These are phyloP conservation scores for Zoysia japonica DNA, from an alignment of 176 grass and related monocot species.

Conservation along the genomic window DNA sequence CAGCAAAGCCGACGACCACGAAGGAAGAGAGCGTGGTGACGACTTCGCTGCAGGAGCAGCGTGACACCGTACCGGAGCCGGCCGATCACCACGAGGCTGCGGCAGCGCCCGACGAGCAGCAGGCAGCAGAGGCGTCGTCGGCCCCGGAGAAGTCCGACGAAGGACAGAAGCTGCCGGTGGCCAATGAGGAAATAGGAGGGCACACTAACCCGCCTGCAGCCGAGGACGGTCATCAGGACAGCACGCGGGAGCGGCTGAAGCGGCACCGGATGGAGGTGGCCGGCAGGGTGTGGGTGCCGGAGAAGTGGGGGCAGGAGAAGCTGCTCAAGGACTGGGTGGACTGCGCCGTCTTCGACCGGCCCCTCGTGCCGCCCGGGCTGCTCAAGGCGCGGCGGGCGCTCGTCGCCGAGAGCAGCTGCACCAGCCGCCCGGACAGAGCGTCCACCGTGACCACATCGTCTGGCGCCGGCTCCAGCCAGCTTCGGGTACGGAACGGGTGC, in stretches of 20 bases:
- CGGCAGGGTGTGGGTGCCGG: conserved; percentile 64
- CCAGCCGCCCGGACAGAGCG: conserved; percentile 26
- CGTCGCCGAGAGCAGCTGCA: conserved; percentile 46
- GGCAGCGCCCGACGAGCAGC: background rate
- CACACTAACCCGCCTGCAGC: accelerated
- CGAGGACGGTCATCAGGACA: background rate
- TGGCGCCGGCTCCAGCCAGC: conserved; percentile 31
- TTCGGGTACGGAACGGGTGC: conserved; percentile 43
- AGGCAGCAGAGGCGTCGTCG: background rate
- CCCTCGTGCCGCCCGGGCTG: conserved; percentile 45
- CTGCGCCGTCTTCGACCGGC: conserved; percentile 57
- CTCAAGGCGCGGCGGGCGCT: conserved; percentile 53
- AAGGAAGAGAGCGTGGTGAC: background rate
- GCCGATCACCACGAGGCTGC: background rate
- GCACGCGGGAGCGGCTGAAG: conserved; percentile 58
- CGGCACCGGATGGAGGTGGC: conserved; percentile 63
- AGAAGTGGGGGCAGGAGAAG: conserved; percentile 73
- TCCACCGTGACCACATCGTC: background rate
- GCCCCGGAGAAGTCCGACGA: background rate
- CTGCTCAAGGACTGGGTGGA: conserved; percentile 69
- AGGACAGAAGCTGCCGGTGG: background rate
- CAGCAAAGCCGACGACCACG: background rate
- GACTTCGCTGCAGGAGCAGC: background rate
- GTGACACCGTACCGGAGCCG: background rate
- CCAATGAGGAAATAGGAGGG: background rate